Conservation (phyloP, 306 rosid species). For the Fagus crenata region DNA sequence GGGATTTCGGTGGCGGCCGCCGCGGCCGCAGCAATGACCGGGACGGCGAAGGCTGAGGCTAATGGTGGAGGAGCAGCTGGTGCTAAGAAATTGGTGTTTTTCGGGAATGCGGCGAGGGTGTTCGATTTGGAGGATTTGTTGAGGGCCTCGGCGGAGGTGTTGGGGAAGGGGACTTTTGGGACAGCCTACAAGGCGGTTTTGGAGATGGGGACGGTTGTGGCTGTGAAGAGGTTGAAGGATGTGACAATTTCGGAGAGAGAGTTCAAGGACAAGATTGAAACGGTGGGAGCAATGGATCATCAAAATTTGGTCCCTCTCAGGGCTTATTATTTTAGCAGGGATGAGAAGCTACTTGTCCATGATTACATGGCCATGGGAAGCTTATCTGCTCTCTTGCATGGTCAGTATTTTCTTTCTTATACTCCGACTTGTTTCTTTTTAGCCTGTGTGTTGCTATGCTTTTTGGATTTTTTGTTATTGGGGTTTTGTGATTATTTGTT, state of each 20-base stretch:
- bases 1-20: constrained; percentile 37
- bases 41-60: constrained; percentile 30
- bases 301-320: constrained; percentile 64
- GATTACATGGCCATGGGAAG: constrained; percentile 74
- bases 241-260: constrained; percentile 55
- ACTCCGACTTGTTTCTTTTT: constrained; percentile 1
- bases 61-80: constrained; percentile 25
- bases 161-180: constrained; percentile 72
- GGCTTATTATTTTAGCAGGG: constrained; percentile 65
- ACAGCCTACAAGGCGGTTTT: constrained; percentile 64
- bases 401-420: constrained; percentile 31
- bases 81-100: constrained; percentile 53
- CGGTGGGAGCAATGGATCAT: constrained; percentile 63
- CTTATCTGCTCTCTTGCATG: constrained; percentile 72
- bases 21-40: constrained; percentile 24
- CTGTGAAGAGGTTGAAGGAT: constrained; percentile 68
- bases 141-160: constrained; percentile 76
- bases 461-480: background rate
- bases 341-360: constrained; percentile 70
- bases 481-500: constrained; percentile 13
- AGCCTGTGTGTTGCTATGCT: background rate
- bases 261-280: constrained; percentile 60
- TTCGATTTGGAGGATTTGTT: constrained; percentile 69
- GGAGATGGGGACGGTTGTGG: constrained; percentile 57
- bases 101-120: constrained; percentile 44